phyloP scores from a whole-genome alignment of 2,329 filamentous ascomycete species.

The Colletotrichum siamense region DNA sequence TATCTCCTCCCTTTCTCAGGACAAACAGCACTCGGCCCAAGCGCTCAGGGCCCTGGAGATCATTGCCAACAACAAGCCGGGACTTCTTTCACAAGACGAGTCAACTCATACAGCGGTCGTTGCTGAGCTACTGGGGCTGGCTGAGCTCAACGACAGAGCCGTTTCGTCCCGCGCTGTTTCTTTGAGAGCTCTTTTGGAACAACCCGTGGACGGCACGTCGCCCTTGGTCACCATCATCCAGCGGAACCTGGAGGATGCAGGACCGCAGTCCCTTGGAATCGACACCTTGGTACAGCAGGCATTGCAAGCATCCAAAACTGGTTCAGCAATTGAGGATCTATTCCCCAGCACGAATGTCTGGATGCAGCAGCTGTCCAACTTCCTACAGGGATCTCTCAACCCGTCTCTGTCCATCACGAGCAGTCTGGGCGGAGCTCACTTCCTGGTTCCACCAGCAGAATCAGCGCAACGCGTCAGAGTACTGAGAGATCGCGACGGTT shows the following conservation, averaged over 20 bases:
- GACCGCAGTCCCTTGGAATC: slow-evolving; percentile 55
- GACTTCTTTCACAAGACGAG: slow-evolving; percentile 49
- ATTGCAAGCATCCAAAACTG: slow-evolving; percentile 40
- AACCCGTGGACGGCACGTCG: slow-evolving; percentile 43
- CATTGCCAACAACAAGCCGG: slow-evolving; percentile 49
- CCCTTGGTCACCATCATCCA: slow-evolving; percentile 59
- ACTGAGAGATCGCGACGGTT: slow-evolving; percentile 69
- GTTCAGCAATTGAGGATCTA: slow-evolving; percentile 48
- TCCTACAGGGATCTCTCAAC: slow-evolving; percentile 60
- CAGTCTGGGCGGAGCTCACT: slow-evolving; percentile 72
- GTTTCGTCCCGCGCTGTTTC: slow-evolving; percentile 45
- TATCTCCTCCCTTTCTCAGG: slow-evolving; percentile 33
- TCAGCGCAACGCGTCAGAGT: slow-evolving; percentile 30
- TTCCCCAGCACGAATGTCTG: slow-evolving; percentile 71
- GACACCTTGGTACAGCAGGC: slow-evolving; percentile 60
- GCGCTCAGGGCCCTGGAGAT: slow-evolving; percentile 53
- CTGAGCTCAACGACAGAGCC: slow-evolving; percentile 49
- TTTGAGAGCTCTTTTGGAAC: slow-evolving; percentile 53
- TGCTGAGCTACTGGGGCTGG: slow-evolving; percentile 57
- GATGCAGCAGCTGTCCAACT: slow-evolving; percentile 63
- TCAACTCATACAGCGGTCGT: slow-evolving; percentile 55
- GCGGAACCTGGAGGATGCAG: slow-evolving; percentile 57
- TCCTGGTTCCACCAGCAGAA: slow-evolving; percentile 55
- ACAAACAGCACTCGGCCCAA: slow-evolving; percentile 30
- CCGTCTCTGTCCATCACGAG: slow-evolving; percentile 77